Conservation (phyloP, 495 filamentous ascomycete genomes). For the Lasiosphaeriaceae sp. region DNA sequence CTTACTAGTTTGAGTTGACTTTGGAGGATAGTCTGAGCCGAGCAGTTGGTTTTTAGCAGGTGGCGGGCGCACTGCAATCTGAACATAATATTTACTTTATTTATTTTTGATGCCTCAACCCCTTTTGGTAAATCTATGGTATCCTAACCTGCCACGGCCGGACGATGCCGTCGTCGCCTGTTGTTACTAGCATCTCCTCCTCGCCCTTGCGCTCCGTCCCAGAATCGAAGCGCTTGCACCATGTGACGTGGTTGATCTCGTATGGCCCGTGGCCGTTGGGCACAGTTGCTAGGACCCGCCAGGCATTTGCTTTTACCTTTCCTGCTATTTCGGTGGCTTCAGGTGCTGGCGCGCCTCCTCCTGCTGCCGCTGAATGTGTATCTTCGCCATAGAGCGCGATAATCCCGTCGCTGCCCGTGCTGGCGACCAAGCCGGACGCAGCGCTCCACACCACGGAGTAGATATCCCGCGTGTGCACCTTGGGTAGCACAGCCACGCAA, state of each 20-base stretch:
- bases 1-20: no score
- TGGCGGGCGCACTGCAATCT: no score
- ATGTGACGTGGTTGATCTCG: constrained; percentile 86
- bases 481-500: constrained; percentile 66
- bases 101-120: neutral
- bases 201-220: constrained; percentile 43
- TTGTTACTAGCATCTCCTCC: constrained; percentile 74
- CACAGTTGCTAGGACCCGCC: constrained; percentile 63
- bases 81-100: neutral
- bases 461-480: constrained; percentile 70
- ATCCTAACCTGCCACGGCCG: constrained; percentile 58
- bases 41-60: no score
- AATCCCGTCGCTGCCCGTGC: constrained; percentile 78
- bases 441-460: constrained; percentile 81
- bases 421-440: constrained; percentile 69
- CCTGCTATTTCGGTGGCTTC: neutral
- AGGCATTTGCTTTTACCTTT: constrained; percentile 29
- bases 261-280: constrained; percentile 80
- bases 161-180: constrained; percentile 76
- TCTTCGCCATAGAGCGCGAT: constrained; percentile 73
- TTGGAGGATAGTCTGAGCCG: no score
- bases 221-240: constrained; percentile 62
- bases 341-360: constrained; percentile 10
- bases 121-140: constrained; percentile 2
- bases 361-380: neutral